These are phyloP conservation scores for Hevea brasiliensis DNA, from an alignment of 345 rosid genomes.

Conservation along the genomic window DNA sequence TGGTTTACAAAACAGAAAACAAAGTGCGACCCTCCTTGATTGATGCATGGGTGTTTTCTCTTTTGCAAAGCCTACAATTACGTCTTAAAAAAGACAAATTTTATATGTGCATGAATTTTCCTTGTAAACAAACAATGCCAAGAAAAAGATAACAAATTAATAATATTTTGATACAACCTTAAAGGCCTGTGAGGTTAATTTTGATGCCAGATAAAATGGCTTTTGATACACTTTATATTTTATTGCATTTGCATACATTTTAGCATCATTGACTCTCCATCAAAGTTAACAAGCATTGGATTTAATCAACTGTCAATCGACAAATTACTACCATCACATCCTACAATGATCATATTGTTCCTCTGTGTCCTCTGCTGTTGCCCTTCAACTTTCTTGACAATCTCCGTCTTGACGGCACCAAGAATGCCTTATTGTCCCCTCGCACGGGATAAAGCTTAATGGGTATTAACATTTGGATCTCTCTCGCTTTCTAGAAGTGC, in stretches of 20 bases:
- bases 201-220: too few species aligned
- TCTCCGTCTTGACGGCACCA: neutral
- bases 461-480: neutral
- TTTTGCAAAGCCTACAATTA: neutral
- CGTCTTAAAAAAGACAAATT: conserved; percentile 31
- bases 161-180: too few species aligned
- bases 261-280: neutral
- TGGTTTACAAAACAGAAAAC: neutral
- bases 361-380: neutral
- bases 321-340: conserved; percentile 26
- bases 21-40: neutral
- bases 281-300: neutral
- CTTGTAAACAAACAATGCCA: too few species aligned
- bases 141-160: too few species aligned
- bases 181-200: too few species aligned
- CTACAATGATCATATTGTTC: conserved; percentile 10
- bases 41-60: conserved; percentile 1
- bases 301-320: conserved; percentile 23
- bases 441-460: too few species aligned
- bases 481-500: conserved; percentile 28
- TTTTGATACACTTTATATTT: neutral
- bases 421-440: conserved; percentile 6
- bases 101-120: conserved; percentile 8
- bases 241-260: neutral
- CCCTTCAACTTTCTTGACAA: conserved; percentile 8